phyloP scores from a whole-genome alignment of 1,284 basidiomycete species.

The Rhodotorula sp. region DNA sequence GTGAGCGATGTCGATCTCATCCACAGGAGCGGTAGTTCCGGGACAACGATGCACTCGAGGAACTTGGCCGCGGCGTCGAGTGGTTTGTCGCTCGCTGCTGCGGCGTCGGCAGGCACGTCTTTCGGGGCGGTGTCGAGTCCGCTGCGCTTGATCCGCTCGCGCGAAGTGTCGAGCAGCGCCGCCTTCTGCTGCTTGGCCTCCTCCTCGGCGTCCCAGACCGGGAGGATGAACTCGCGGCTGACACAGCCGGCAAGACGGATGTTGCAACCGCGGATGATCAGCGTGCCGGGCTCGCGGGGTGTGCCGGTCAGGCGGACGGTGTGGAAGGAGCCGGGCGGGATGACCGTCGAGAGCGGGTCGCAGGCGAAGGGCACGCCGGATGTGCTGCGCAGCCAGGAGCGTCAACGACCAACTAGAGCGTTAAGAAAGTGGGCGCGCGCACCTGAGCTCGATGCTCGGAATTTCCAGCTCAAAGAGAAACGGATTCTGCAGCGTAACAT shows the following conservation, averaged over 20 bases:
- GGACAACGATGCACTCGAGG: conserved; percentile 74
- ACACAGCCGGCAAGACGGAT: conserved; percentile 74
- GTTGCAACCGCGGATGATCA: conserved; percentile 74
- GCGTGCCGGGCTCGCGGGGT: conserved; percentile 65
- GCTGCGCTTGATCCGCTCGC: conserved; percentile 57
- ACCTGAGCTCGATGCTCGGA: conserved; percentile 78
- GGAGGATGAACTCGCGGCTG: conserved; percentile 71
- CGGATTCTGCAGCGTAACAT: conserved; percentile 83
- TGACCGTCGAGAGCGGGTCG: conserved; percentile 60
- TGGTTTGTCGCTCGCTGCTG: background rate
- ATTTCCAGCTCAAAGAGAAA: conserved; percentile 88
- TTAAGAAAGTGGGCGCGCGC: conserved; percentile 42
- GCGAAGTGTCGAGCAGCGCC: conserved; percentile 19
- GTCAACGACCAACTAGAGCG: conserved; percentile 20
- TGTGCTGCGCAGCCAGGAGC: conserved; percentile 59
- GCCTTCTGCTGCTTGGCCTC: conserved; percentile 62
- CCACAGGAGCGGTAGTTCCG: conserved; percentile 80
- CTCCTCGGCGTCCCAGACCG: conserved; percentile 70
- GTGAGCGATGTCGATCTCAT: conserved; percentile 83
- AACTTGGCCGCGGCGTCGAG: conserved; percentile 52
- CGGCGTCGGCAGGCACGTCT: background rate
- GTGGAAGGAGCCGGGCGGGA: conserved; percentile 75
- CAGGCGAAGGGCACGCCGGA: conserved; percentile 75
- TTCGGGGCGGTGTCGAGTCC: conserved; percentile 50
- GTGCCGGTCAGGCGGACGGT: conserved; percentile 70